Base-by-base conservation (phyloP, 1,284 basidiomycete species). In the Boletus calvinii region DNA sequence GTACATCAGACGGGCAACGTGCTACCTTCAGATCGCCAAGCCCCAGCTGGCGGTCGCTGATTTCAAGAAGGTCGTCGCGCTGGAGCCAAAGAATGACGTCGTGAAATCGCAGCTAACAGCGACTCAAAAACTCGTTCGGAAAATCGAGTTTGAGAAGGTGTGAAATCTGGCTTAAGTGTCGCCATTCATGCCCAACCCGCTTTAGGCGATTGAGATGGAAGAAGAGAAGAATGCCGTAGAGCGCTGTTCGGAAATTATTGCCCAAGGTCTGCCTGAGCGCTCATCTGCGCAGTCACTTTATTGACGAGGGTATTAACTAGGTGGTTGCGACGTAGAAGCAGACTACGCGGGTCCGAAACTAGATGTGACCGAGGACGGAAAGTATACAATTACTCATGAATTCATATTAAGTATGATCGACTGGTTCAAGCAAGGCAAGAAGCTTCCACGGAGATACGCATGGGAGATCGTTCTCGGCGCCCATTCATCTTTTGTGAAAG, bases 391-490 rank as follows among this genome's bases (percentile, higher is more conserved):
- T 52, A 89, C 85, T 18, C 68, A 79, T 34, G 79, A 86, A 49
- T 99, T 98, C 71, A 78, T 99, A 57, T 80, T 83, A 57, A 79
- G 75, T 31, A 95, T 98, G 94, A 84, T 98, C 43, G 76, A 87
- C 60, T 91, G 85, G 83, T 98, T 98, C 75, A 97, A 96, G 74
- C 81, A 86, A 40, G 93, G 93, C 22, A 95, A 95, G 70, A 80
- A 87, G 24, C 73, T 98, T 48, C 87, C 94, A 5, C 85, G 86
- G 71, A 78, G 93, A 70, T 89, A 94, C 57, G 93, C 90, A 24
- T 98, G 94, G 94, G 93, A 98, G 74, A 98, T 99, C 62, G 80
- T 95, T 26, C 77, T 99, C 11, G 94, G 92, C 26, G 94, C 92
- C 53, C 83, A 92, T 65, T 80, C 83, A 17, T 74, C 83, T 7